A percentile compares a stretch with the other conserved stretches of the same genome.
These are phyloP conservation scores for Hypholoma fasciculare DNA, from an alignment of 768 basidiomycete species.

Conservation along the genomic window DNA sequence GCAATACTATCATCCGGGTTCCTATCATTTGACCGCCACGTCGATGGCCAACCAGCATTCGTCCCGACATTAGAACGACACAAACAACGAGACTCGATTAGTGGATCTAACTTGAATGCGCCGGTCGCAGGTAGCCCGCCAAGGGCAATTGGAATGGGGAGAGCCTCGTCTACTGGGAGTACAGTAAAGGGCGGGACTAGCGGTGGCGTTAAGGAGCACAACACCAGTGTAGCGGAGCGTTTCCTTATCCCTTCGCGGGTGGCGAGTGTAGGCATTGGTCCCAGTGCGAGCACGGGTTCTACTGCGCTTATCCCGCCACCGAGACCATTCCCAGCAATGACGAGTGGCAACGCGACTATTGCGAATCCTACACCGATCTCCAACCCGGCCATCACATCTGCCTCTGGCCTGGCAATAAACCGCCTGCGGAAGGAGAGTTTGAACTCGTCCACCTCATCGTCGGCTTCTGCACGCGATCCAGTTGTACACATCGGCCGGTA, in stretches of 20 bases:
- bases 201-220: slow-evolving; percentile 11
- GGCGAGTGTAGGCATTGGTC: slow-evolving; percentile 15
- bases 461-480: slow-evolving; percentile 22
- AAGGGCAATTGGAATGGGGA: slow-evolving; percentile 15
- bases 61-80: slow-evolving; percentile 72
- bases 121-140: slow-evolving; percentile 17
- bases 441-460: slow-evolving; percentile 32
- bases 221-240: slow-evolving; percentile 29
- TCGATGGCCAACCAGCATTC: slow-evolving; percentile 41
- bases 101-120: slow-evolving; percentile 29
- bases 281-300: slow-evolving; percentile 22
- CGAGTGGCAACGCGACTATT: slow-evolving; percentile 9
- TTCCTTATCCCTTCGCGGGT: slow-evolving; percentile 34
- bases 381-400: slow-evolving; percentile 2
- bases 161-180: slow-evolving; percentile 16
- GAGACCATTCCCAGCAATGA: slow-evolving; percentile 22
- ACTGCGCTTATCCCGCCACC: slow-evolving; percentile 31
- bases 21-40: slow-evolving; percentile 53
- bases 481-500: slow-evolving; percentile 4
- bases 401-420: slow-evolving; percentile 36
- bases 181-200: not conserved
- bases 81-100: slow-evolving; percentile 56
- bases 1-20: slow-evolving; percentile 74
- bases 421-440: slow-evolving; percentile 54
- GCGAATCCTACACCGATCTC: slow-evolving; percentile 10